Base-by-base conservation (phyloP, 2,329 filamentous ascomycete species). In the Fusarium tuaranense region DNA sequence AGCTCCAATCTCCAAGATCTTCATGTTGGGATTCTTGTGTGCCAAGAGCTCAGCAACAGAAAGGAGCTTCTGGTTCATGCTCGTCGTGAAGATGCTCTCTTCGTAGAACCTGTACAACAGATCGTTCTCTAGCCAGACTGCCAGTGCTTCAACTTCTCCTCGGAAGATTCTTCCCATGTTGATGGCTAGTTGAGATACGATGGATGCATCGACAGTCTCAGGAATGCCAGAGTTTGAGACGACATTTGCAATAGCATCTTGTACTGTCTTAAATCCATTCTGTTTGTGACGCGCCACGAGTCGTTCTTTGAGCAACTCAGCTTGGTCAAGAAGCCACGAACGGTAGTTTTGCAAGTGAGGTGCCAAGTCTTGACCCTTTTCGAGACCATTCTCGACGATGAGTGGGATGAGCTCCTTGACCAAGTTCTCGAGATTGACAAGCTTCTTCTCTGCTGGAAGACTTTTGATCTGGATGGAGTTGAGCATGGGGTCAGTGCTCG, bases 1-100 rank as follows among this genome's bases (percentile, higher is more conserved):
- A 34, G 70, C 74, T 39, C 74, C 74, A 41, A 76, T 77, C 58
- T 76, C 74, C 65, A 76, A 18, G 32, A 76, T 55, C 58, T 64
- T 76, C 74, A 76, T 67, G 13, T 76, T 72, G 7, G 74, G 74
- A 2, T 77, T 69, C 65, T 76, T 76, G 51, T 76, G 74, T 2
- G 74, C 74, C 7, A 76, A 3, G 1, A 76, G 74, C 7, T 76
- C 74, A 20, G 74, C 74, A 12, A 65, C 61, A 4, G 74, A 77
- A 20, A 75, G 66, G 5, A 77, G 75, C 22, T 77, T 77, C 63
- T 77, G 75, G 53, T 77, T 77, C 75, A 77, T 77, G 58, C 75
- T 77, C 4, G 75, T 77, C 5, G 75, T 77, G 58, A 77, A 77
- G 58, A 77, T 77, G 5, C 75, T 77, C 41, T 77, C 66, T 46